A percentile compares a stretch with the other conserved stretches of the same genome.
Evolutionary conservation across 768 basidiomycete genomes (phyloP).

Genomic region (Baorangia bicolor): DNA sequence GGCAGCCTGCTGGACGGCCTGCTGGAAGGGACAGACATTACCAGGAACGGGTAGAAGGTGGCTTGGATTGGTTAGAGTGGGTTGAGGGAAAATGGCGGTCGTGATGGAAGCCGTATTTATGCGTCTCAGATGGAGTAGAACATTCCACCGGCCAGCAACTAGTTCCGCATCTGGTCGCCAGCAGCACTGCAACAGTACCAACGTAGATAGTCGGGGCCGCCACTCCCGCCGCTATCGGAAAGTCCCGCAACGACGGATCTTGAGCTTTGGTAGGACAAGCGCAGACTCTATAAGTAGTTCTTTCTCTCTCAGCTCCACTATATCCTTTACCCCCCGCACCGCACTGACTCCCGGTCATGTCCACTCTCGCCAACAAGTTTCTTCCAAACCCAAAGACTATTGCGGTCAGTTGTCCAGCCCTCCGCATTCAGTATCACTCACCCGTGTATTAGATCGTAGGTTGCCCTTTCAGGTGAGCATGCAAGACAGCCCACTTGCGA

Average conservation of each 20-base stretch:
- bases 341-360: constrained; percentile 19
- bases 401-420: constrained; percentile 58
- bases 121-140: constrained; percentile 3
- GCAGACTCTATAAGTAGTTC: constrained; percentile 1
- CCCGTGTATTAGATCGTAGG: constrained; percentile 69
- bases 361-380: constrained; percentile 26
- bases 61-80: constrained; percentile 6
- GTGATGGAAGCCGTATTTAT: constrained; percentile 20
- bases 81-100: constrained; percentile 20
- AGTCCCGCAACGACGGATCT: constrained; percentile 6
- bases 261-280: not conserved
- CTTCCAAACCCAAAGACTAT: constrained; percentile 65
- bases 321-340: not conserved
- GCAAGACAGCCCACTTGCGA: not conserved
- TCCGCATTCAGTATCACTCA: constrained; percentile 4
- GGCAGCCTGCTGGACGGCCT: constrained; percentile 27
- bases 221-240: constrained; percentile 7
- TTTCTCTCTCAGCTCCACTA: not conserved
- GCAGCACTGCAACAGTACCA: not conserved
- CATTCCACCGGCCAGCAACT: not conserved
- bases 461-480: constrained; percentile 88
- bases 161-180: not conserved
- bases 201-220: too few species aligned
- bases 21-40: constrained; percentile 27
- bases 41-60: not conserved